Conservation (phyloP, 192 early-diverging fungal species). For the Podochytrium sp. region DNA sequence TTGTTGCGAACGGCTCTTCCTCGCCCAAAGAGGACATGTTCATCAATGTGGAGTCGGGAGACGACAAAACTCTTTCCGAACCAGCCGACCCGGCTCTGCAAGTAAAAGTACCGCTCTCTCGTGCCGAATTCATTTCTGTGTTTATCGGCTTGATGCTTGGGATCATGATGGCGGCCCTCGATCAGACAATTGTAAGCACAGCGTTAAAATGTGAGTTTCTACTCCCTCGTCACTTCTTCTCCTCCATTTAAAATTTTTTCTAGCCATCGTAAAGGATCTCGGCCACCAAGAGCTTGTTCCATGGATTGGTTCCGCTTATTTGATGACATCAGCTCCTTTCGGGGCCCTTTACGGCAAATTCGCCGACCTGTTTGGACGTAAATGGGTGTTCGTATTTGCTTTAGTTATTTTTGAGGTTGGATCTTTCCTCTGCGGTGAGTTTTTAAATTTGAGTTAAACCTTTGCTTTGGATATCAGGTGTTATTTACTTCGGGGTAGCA, state of each 20-base stretch:
- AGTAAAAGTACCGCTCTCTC: neutral
- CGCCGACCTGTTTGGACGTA: slow-evolving; percentile 89
- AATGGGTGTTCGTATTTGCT: slow-evolving; percentile 46
- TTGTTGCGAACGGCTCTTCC: too few relatives aligned
- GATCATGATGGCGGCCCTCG: slow-evolving; percentile 25
- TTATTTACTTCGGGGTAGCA: too few relatives aligned
- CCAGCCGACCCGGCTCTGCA: neutral
- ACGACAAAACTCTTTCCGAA: too few relatives aligned
- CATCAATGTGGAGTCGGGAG: too few relatives aligned
- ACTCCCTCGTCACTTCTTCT: too few relatives aligned
- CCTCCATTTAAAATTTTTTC: too few relatives aligned
- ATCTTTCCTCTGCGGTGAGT: slow-evolving; percentile 29
- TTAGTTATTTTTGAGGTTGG: slow-evolving; percentile 31
- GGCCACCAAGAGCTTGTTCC: slow-evolving; percentile 19
- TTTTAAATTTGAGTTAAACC: too few relatives aligned
- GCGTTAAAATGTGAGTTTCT: slow-evolving; percentile 35
- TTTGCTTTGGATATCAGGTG: too few relatives aligned
- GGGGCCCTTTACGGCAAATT: slow-evolving; percentile 70
- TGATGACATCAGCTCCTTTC: slow-evolving; percentile 6
- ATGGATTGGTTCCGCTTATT: slow-evolving; percentile 3
- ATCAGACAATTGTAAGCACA: slow-evolving; percentile 27
- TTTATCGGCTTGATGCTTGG: slow-evolving; percentile 16
- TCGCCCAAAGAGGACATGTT: too few relatives aligned
- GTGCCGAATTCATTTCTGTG: slow-evolving; percentile 4
- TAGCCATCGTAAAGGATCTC: slow-evolving; percentile 40